phyloP scores from a whole-genome alignment of 2,329 filamentous ascomycete genomes.

The Canariomyces notabilis region DNA sequence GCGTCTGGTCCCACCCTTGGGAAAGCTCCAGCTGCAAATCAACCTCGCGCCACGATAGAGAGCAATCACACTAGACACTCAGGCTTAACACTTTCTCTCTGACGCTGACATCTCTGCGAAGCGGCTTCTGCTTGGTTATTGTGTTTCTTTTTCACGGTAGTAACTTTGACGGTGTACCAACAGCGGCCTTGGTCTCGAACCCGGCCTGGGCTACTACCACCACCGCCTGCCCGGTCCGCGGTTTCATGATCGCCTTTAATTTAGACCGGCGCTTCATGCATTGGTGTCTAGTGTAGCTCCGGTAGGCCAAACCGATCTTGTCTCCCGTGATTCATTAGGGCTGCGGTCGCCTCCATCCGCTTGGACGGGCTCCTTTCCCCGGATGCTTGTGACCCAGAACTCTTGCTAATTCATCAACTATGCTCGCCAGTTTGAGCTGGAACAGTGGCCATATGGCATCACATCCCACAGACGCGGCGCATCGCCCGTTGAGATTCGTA shows the following conservation, averaged over 20 bases:
- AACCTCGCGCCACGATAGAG: too few species aligned
- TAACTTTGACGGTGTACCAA: too few species aligned
- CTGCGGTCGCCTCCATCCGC: neutral
- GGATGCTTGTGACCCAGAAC: neutral
- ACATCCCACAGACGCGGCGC: constrained; percentile 20
- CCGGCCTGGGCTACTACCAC: neutral
- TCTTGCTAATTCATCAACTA: constrained; percentile 16
- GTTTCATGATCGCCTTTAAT: constrained; percentile 20
- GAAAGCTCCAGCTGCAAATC: too few species aligned
- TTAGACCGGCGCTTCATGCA: constrained; percentile 18
- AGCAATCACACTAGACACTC: too few species aligned
- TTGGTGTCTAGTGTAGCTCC: constrained; percentile 3
- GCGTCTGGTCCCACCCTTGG: too few species aligned
- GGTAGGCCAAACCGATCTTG: constrained; percentile 10
- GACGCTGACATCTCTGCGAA: too few species aligned
- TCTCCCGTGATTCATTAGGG: constrained; percentile 2
- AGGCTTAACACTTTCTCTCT: too few species aligned
- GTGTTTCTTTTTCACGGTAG: neutral
- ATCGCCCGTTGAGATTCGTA: constrained; percentile 27
- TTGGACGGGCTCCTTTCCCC: neutral
- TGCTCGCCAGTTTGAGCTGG: constrained; percentile 26
- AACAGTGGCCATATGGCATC: constrained; percentile 29
- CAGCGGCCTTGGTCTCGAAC: neutral
- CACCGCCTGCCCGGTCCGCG: constrained; percentile 13
- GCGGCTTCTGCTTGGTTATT: neutral